A percentile compares a stretch with the other conserved stretches of the same genome.
Conservation (phyloP, 2,329 filamentous ascomycete genomes). For the Domatiomyces catenatus region DNA sequence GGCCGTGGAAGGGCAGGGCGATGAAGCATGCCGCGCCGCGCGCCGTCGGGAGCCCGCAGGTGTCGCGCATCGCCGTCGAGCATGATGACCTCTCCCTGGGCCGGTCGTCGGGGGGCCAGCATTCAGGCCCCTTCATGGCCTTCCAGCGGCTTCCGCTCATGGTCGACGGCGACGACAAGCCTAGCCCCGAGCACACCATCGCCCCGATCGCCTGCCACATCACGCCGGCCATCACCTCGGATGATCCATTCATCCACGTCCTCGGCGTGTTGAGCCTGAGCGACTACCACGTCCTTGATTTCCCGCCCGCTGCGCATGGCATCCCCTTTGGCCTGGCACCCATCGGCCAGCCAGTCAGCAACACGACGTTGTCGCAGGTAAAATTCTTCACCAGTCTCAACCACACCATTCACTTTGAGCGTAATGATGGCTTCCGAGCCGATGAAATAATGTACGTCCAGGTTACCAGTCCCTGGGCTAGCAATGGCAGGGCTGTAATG, state of each 20-base stretch:
- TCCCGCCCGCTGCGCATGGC: constrained; percentile 10
- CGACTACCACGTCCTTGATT: constrained; percentile 15
- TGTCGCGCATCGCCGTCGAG: constrained; percentile 10
- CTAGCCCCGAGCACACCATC: constrained; percentile 9
- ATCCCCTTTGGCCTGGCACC: constrained; percentile 5
- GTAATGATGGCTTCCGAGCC: constrained; percentile 13
- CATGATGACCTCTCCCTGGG: constrained; percentile 9
- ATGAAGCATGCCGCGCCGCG: constrained; percentile 10
- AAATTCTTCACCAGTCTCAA: constrained; percentile 17
- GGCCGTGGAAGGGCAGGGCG: constrained; percentile 9
- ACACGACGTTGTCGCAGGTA: constrained; percentile 2
- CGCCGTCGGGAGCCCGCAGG: constrained; percentile 1
- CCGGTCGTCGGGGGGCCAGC: background rate
- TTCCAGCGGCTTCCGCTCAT: constrained; percentile 14
- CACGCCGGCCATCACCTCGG: background rate
- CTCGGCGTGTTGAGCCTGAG: constrained; percentile 13
- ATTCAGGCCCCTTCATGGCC: constrained; percentile 14
- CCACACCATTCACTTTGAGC: constrained; percentile 15
- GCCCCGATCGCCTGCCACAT: constrained; percentile 8
- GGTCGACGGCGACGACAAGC: constrained; percentile 4
- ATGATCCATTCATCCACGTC: constrained; percentile 6
- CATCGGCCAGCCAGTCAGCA: constrained; percentile 9
- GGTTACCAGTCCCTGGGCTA: constrained; percentile 13
- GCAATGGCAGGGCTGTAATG: constrained; percentile 14
- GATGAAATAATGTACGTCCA: constrained; percentile 15